phyloP scores from a whole-genome alignment of 2,329 filamentous ascomycete species.

The Gaeumannomyces sp. region DNA sequence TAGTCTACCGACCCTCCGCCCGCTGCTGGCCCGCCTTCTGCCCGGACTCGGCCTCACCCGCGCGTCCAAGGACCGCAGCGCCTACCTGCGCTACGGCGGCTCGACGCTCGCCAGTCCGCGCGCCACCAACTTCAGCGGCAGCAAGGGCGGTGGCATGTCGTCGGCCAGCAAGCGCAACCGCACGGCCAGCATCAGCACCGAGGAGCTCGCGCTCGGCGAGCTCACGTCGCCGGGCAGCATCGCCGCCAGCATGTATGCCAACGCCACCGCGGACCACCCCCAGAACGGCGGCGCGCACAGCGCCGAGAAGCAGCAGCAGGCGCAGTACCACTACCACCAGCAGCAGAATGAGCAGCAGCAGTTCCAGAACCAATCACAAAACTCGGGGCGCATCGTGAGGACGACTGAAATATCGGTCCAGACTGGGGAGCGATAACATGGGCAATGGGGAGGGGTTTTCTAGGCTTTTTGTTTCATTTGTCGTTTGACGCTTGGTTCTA shows the following conservation, averaged over 20 bases:
- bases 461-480: neutral
- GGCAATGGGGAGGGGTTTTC: neutral
- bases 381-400: neutral
- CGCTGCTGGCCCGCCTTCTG: constrained; percentile 20
- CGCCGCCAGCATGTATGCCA: constrained; percentile 1
- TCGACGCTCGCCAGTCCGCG: constrained; percentile 7
- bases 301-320: neutral
- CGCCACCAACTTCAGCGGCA: constrained; percentile 12
- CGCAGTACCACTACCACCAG: too few relatives aligned
- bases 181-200: constrained; percentile 18
- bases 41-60: constrained; percentile 13
- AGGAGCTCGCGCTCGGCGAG: constrained; percentile 20
- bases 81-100: constrained; percentile 17
- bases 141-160: constrained; percentile 8
- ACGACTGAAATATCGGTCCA: neutral
- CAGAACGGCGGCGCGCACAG: too few relatives aligned
- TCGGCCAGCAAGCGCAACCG: neutral
- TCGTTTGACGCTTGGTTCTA: too few relatives aligned
- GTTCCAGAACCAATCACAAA: neutral
- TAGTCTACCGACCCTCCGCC: constrained; percentile 24
- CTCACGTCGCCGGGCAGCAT: constrained; percentile 7
- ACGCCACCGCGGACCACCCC: neutral
- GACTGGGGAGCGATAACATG: neutral
- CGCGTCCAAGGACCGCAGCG: constrained; percentile 13
- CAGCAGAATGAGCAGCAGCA: too few relatives aligned